Percentiles rank a stretch among this genome's conserved stretches.
phyloP scores from a whole-genome alignment of 208 protist species.

The Crithidia sp. region DNA sequence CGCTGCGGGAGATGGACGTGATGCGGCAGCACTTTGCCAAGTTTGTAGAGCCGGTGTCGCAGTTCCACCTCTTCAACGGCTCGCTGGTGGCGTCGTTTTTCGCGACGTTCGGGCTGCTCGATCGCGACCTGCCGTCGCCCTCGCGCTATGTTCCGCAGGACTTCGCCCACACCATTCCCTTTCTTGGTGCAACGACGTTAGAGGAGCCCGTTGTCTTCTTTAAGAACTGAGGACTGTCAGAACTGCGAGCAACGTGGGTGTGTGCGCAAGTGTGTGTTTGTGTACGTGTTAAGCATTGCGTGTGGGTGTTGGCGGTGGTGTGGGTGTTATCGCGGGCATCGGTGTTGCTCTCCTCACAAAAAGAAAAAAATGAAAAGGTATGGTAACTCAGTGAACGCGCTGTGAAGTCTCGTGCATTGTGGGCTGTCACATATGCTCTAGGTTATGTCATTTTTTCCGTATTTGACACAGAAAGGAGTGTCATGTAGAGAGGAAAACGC shows the following conservation, averaged over 20 bases:
- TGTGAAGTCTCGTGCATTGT: too few relatives aligned
- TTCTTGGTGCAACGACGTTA: conserved; percentile 64
- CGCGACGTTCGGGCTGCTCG: conserved; percentile 73
- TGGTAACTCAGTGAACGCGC: too few relatives aligned
- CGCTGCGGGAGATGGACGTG: conserved; percentile 74
- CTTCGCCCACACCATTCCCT: conserved; percentile 84
- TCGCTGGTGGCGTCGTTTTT: conserved; percentile 85
- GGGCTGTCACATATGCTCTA: too few relatives aligned
- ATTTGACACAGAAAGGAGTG: too few relatives aligned
- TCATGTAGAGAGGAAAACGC: too few relatives aligned
- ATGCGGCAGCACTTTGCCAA: conserved; percentile 69
- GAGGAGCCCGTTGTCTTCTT: conserved; percentile 87
- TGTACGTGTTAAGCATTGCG: neutral
- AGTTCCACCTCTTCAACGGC: conserved; percentile 82
- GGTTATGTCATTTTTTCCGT: too few relatives aligned
- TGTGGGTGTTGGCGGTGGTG: neutral
- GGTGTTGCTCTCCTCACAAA: conserved; percentile 6
- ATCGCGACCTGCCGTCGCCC: conserved; percentile 64
- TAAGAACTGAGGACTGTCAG: conserved; percentile 47
- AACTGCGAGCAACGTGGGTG: neutral
- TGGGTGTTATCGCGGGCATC: neutral
- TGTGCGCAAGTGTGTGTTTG: neutral
- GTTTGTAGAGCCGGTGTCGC: conserved; percentile 33
- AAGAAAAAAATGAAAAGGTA: neutral
- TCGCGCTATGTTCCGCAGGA: conserved; percentile 88